Evolutionary conservation across 495 filamentous ascomycete species (phyloP), one percentile per base, ranked within the genome.

Genomic region (Endocarpon pusillum): DNA sequence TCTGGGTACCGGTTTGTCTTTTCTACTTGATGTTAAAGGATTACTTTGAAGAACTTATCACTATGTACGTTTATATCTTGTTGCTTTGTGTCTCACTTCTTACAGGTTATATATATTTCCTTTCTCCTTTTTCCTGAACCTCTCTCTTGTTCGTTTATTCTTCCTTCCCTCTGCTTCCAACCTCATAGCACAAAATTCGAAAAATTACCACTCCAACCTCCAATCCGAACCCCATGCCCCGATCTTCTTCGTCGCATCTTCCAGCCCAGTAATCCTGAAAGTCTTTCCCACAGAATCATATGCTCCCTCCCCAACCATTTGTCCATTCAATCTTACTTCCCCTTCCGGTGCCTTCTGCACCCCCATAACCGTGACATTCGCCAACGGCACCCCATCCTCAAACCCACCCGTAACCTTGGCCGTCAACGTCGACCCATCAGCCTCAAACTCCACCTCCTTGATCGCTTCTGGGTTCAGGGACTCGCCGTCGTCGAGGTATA

Each of bases 301-400:
- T 8, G 47, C 45, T 20, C 38, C 47, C 3, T 28, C 32, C 0
- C 53, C 46, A 3, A 76, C 42, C 7, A 27, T 33, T 33, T 52
- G 38, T 0, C 64, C 66, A 37, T 77, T 74, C 3, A 79, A 37
- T 16, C 43, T 55, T 1, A 83, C 62, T 14, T 49, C 28, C 8
- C 23, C 12, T 25, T 25, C 43, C 1, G 67, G 58, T 14, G 48
- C 33, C 8, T 45, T 39, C 7, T 49, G 21, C 1, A 80, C 58
- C n/a, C 80, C 80, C 39, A 83, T 33, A 24, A 86, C 48, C 0
- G 75, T 82, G 31, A 81, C 62, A 37, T 75, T 77, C 1, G 60
- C 67, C 3, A 86, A 55, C 0, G 65, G 51, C 42, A 78, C 78
- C 1, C 38, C 53, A 45, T 82, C 76, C 7, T 52, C 42, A 53